Base-by-base conservation (phyloP, 2,329 filamentous ascomycete species). In the Penicillium sp. region DNA sequence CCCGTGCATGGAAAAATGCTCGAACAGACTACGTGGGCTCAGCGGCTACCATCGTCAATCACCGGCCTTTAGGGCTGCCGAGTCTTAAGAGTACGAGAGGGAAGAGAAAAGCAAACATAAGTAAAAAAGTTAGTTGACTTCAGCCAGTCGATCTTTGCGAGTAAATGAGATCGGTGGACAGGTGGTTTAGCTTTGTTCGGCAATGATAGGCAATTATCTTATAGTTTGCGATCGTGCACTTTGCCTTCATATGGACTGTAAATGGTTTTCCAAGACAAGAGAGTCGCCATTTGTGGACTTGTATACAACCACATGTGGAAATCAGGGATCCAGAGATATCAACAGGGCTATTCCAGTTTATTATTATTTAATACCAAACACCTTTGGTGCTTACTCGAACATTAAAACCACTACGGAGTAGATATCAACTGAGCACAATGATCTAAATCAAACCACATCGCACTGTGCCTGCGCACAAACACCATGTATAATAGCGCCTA, bases 1-100 rank as follows among this genome's bases (percentile, higher is more conserved):
- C 48, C n/a, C 25, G 13, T 41, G 48, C 27, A 39, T 41, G 13
- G 15, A 29, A 11, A 15, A 38, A 9, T 25, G 21, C n/a, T 34
- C 27, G 19, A 19, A 11, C 9, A n/a, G 31, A 19, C 31, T 48
- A 23, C 41, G 15, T 6, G 15, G n/a, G 9, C 13, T 29, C 39
- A 11, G n/a, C 46, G 47, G 53, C 8, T 55, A 55, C 7, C 21
- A 31, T 55, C 53, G 39, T 55, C 46, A 50, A 39, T 39, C 21
- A 19, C n/a, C 49, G 54, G 49, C 49, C 38, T 43, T 36, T 23
- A 21, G 21, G 34, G 21, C 11, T 27, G 19, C 31, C 3, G 31
- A 33, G 21, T n/a, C 21, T 45, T 15, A 19, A 5, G 27, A 25
- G 19, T 27, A 54, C 44, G 44, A 49, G 45, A 41, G 21, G 36